Evolutionary conservation across 2,329 filamentous ascomycete species (phyloP).

Genomic region (Camillea tinctor): DNA sequence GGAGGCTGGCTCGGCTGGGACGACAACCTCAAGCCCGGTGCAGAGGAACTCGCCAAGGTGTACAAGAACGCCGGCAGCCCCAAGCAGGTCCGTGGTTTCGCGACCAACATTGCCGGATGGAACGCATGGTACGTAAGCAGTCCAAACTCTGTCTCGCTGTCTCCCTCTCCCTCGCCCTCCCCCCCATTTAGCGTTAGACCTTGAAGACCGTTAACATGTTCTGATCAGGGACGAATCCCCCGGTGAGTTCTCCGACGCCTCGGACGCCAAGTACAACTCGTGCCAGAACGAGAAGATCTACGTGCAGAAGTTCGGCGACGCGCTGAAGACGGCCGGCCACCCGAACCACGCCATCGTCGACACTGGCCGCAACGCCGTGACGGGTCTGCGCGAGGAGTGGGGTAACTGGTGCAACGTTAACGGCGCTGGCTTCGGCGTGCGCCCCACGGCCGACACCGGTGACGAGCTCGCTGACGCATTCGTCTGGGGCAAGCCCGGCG

Average conservation of each 20-base stretch:
- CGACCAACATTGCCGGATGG: constrained; percentile 59
- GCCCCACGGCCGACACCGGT: constrained; percentile 54
- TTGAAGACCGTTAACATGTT: background rate
- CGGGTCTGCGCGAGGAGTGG: constrained; percentile 51
- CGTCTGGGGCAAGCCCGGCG: constrained; percentile 63
- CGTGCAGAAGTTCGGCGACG: constrained; percentile 63
- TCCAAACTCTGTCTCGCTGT: no score
- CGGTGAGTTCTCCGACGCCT: constrained; percentile 32
- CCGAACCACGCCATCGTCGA: constrained; percentile 38
- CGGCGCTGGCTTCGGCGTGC: constrained; percentile 57
- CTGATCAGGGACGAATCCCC: constrained; percentile 27
- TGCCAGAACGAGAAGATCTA: constrained; percentile 59
- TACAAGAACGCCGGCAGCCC: constrained; percentile 54
- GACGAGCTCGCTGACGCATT: constrained; percentile 56
- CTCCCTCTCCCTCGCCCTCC: no score
- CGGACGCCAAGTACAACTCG: constrained; percentile 45
- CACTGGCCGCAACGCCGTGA: constrained; percentile 40
- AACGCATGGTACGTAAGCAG: constrained; percentile 50
- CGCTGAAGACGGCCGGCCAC: constrained; percentile 52
- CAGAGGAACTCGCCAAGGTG: constrained; percentile 47
- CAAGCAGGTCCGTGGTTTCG: constrained; percentile 51
- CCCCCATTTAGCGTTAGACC: background rate
- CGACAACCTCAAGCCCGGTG: constrained; percentile 52
- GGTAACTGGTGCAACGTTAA: constrained; percentile 63
- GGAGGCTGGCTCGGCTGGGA: constrained; percentile 61